These are phyloP conservation scores for Carallia brachiata DNA, from an alignment of 345 rosid species.

Conservation along the genomic window DNA sequence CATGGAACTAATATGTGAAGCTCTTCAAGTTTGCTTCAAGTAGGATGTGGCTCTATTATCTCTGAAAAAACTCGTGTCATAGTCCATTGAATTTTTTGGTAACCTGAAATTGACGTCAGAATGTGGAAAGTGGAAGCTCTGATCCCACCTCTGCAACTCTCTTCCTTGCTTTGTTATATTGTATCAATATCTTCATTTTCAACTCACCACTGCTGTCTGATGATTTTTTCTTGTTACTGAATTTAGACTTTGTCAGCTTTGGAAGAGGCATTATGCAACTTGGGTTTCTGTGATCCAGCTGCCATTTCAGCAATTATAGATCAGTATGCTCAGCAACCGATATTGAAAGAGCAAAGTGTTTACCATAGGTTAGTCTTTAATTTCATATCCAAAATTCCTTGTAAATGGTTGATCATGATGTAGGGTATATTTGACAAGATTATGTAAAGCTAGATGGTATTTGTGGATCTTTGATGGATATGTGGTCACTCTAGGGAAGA, in stretches of 20 bases:
- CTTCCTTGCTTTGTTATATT: too few relatives aligned
- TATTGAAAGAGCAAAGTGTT: constrained; percentile 58
- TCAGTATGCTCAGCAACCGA: constrained; percentile 51
- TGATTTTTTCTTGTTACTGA: constrained; percentile 9
- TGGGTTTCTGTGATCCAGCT: constrained; percentile 48
- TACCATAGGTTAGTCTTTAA: constrained; percentile 48
- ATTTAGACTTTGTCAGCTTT: constrained; percentile 56
- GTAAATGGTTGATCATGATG: not conserved
- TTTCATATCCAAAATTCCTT: not conserved
- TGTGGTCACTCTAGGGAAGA: too few relatives aligned
- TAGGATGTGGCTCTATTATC: not conserved
- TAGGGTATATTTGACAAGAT: not conserved
- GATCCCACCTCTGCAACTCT: too few relatives aligned
- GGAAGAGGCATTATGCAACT: constrained; percentile 54
- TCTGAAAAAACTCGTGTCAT: not conserved
- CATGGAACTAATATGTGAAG: too few relatives aligned
- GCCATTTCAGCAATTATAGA: constrained; percentile 51
- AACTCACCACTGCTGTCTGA: not conserved
- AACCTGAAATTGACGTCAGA: too few relatives aligned
- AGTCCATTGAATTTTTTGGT: not conserved
- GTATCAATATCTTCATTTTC: too few relatives aligned
- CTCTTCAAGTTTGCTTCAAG: not conserved
- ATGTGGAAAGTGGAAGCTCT: too few relatives aligned
- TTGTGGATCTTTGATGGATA: too few relatives aligned
- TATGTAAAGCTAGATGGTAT: too few relatives aligned